Conservation (phyloP, 2,329 filamentous ascomycete species). For the Fusarium sp. region DNA sequence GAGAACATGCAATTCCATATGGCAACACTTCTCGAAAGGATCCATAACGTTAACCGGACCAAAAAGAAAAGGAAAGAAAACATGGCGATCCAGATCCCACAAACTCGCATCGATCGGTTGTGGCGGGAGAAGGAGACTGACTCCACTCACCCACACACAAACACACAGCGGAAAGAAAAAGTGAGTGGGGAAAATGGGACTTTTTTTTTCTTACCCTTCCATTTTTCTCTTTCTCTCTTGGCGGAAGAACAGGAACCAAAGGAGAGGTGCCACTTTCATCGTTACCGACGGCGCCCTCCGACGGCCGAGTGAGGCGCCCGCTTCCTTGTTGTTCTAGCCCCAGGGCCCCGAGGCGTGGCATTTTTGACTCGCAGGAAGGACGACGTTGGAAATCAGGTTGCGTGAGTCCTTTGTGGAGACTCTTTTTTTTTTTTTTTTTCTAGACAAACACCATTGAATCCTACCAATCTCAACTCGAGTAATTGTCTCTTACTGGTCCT, state of each 20-base stretch:
- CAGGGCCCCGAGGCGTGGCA: background rate
- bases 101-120: slow-evolving; percentile 32
- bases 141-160: slow-evolving; percentile 14
- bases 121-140: slow-evolving; percentile 12
- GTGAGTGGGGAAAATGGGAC: background rate
- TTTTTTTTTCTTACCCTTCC: background rate
- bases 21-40: background rate
- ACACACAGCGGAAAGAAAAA: background rate
- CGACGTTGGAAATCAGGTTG: background rate
- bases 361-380: background rate
- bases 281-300: slow-evolving; percentile 38
- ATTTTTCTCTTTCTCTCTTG: background rate
- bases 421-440: background rate
- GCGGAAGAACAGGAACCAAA: background rate
- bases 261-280: slow-evolving; percentile 10
- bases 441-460: background rate
- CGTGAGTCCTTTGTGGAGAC: background rate
- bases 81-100: slow-evolving; percentile 12
- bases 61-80: background rate
- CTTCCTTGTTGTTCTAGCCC: slow-evolving; percentile 19
- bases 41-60: background rate
- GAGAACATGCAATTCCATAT: background rate
- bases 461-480: background rate
- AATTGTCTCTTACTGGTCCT: background rate
- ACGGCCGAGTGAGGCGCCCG: slow-evolving; percentile 20